Evolutionary conservation across 2,329 filamentous ascomycete species (phyloP).

Genomic region (Hymenoscyphus repandus): DNA sequence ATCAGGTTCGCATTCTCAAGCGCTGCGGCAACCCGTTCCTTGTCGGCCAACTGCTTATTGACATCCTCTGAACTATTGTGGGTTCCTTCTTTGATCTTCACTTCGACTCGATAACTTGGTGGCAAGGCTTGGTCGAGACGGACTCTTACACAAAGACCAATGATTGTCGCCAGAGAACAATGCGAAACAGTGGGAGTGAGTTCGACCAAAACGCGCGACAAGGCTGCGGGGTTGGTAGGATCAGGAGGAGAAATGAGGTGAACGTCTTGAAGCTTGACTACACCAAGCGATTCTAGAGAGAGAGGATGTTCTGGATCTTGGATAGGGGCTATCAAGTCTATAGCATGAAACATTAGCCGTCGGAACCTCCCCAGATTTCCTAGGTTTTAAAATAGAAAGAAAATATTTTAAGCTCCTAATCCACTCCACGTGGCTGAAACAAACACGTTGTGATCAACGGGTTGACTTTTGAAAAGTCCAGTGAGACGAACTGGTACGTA

Average conservation of each 20-base stretch:
- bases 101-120: conserved; percentile 85
- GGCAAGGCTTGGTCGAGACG: conserved; percentile 86
- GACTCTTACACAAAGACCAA: conserved; percentile 87
- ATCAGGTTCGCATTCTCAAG: conserved; percentile 89
- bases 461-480: background rate
- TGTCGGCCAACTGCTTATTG: conserved; percentile 94
- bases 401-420: background rate
- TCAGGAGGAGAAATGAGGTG: conserved; percentile 63
- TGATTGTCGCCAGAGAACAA: conserved; percentile 93
- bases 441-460: background rate
- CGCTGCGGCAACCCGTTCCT: conserved; percentile 91
- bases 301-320: conserved; percentile 95
- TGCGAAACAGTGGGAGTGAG: conserved; percentile 96
- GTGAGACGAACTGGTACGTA: background rate
- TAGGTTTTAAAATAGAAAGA: background rate
- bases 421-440: conserved; percentile 4
- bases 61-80: conserved; percentile 93
- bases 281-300: conserved; percentile 85
- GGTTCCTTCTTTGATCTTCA: conserved; percentile 92
- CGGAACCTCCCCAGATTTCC: conserved; percentile 4
- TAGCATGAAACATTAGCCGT: conserved; percentile 32
- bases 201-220: conserved; percentile 74
- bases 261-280: conserved; percentile 95
- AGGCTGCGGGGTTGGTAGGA: conserved; percentile 47
- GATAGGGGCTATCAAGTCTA: conserved; percentile 90